Percentiles rank a stretch among this genome's conserved stretches.
phyloP scores from a whole-genome alignment of 257 asterid genomes.

The Rauvolfia tetraphylla region DNA sequence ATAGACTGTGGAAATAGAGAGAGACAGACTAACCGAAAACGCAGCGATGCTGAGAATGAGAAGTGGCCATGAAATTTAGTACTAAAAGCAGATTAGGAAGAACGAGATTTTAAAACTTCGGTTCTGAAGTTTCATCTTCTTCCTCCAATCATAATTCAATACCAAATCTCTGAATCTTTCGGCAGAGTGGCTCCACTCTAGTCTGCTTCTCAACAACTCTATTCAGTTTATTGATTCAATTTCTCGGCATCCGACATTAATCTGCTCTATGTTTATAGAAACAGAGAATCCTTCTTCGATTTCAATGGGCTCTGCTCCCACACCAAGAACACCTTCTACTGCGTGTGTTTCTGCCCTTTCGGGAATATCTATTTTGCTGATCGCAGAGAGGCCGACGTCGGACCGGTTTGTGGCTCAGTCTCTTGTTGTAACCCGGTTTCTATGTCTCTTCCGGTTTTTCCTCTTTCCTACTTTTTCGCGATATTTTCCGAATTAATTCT shows the following conservation, averaged over 20 bases:
- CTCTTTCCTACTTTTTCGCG: not conserved
- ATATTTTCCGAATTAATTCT: not conserved
- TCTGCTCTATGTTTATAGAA: not conserved
- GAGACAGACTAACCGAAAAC: conserved; percentile 60
- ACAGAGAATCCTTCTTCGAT: not conserved
- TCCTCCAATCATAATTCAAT: conserved; percentile 11
- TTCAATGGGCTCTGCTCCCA: not conserved
- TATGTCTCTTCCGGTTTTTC: no score
- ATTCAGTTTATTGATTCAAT: conserved; percentile 1
- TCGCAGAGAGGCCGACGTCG: not conserved
- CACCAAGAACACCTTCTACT: not conserved
- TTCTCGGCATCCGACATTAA: not conserved
- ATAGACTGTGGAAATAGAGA: not conserved
- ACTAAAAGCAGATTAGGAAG: conserved; percentile 11
- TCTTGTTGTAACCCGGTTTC: not conserved
- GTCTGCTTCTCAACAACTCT: not conserved
- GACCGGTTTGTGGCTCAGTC: conserved; percentile 1
- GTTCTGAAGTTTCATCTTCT: conserved; percentile 32
- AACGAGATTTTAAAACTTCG: conserved; percentile 35
- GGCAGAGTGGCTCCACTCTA: not conserved
- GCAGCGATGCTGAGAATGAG: conserved; percentile 81
- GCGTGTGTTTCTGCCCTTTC: not conserved
- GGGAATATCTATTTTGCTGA: not conserved
- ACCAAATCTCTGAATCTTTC: not conserved
- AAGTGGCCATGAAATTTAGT: conserved; percentile 40